Percentiles rank a stretch among this genome's conserved stretches.
Conservation (phyloP, 2,329 filamentous ascomycete species). For the Penicillium frequentans region DNA sequence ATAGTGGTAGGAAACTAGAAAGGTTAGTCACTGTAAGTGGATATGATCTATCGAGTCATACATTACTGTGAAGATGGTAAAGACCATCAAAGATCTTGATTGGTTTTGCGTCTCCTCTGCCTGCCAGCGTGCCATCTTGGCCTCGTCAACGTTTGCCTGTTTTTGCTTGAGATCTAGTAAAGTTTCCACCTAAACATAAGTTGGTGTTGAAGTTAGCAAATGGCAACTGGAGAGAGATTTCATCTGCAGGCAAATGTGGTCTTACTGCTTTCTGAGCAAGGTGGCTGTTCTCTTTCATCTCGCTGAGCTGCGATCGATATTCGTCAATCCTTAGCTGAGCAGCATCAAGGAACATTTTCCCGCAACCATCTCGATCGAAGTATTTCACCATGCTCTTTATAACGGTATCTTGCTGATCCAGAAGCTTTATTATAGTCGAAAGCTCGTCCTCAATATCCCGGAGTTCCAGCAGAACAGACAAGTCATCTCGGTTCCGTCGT, state of each 20-base stretch:
- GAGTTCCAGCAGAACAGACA: conserved; percentile 62
- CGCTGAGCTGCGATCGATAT: conserved; percentile 54
- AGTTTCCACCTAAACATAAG: conserved; percentile 55
- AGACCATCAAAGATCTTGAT: conserved; percentile 60
- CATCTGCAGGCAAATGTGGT: not conserved
- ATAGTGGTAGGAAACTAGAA: conserved; percentile 57
- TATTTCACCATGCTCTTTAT: conserved; percentile 44
- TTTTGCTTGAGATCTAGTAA: conserved; percentile 67
- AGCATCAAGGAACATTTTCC: conserved; percentile 54
- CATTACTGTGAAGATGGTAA: conserved; percentile 64
- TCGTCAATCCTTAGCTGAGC: conserved; percentile 56
- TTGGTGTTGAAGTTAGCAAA: not conserved
- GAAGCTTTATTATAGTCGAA: conserved; percentile 56
- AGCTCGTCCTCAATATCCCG: conserved; percentile 66
- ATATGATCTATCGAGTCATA: conserved; percentile 5
- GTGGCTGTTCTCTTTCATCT: conserved; percentile 61
- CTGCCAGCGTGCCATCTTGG: conserved; percentile 62
- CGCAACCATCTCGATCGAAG: conserved; percentile 39
- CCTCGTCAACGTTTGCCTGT: conserved; percentile 66
- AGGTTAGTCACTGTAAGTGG: not conserved
- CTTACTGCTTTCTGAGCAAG: conserved; percentile 58
- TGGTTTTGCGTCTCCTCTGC: conserved; percentile 64
- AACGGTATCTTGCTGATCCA: conserved; percentile 57
- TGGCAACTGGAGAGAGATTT: not conserved
- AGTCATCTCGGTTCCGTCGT: conserved; percentile 61